phyloP scores from a whole-genome alignment of 345 rosid genomes.

The Laguncularia racemosa region DNA sequence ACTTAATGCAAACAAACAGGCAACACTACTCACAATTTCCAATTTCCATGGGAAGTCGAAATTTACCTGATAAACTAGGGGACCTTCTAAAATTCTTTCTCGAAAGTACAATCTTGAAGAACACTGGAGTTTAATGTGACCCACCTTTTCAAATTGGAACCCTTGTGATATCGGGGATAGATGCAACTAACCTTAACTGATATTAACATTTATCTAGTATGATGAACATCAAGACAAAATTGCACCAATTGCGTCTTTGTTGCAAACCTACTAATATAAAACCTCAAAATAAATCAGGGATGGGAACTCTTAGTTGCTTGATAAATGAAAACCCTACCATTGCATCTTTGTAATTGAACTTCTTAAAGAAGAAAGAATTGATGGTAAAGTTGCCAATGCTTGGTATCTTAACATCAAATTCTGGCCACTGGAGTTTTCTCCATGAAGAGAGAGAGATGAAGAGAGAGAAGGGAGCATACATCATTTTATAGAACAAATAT shows the following conservation, averaged over 20 bases:
- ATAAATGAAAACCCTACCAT: constrained; percentile 31
- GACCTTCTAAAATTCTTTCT: constrained; percentile 63
- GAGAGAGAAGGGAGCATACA: too few species aligned
- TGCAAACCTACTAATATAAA: too few species aligned
- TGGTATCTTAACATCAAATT: constrained; percentile 57
- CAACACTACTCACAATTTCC: too few species aligned
- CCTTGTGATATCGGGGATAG: constrained; percentile 91
- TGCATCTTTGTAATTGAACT: constrained; percentile 63
- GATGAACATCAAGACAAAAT: not conserved
- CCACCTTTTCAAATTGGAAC: constrained; percentile 70
- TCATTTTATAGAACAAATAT: too few species aligned
- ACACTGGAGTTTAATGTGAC: constrained; percentile 81
- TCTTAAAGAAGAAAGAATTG: constrained; percentile 74
- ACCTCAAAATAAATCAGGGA: not conserved
- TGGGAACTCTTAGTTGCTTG: not conserved
- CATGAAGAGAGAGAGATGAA: too few species aligned
- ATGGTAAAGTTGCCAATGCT: constrained; percentile 47
- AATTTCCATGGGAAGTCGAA: not conserved
- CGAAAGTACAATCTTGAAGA: constrained; percentile 73
- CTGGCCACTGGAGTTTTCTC: constrained; percentile 57
- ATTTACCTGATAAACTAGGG: constrained; percentile 86
- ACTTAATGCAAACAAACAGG: too few species aligned
- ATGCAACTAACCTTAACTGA: constrained; percentile 78
- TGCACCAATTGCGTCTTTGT: not conserved
- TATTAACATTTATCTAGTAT: not conserved